Conservation (phyloP, 306 rosid species). For the Neltuma alba region DNA sequence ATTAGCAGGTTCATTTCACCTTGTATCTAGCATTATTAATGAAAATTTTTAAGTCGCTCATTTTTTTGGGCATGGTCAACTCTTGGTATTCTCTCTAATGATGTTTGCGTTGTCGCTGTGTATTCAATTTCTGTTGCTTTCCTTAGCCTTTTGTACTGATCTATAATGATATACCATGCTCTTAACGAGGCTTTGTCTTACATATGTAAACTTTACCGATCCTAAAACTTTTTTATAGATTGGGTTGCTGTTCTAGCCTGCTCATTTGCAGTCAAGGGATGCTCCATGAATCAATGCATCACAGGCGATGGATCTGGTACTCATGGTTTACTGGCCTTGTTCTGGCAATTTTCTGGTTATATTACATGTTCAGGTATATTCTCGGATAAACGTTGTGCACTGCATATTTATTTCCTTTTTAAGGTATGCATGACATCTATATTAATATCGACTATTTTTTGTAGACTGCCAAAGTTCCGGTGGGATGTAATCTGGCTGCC, state of each 20-base stretch:
- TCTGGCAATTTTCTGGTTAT: slow-evolving; percentile 81
- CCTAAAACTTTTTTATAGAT: slow-evolving; percentile 55
- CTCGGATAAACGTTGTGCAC: background rate
- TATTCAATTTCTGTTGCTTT: slow-evolving; percentile 18
- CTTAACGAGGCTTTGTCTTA: background rate
- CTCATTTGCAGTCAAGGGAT: slow-evolving; percentile 65
- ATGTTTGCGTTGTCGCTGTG: slow-evolving; percentile 15
- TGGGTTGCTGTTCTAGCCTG: slow-evolving; percentile 76
- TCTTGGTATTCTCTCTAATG: slow-evolving; percentile 4
- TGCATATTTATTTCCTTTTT: slow-evolving; percentile 27
- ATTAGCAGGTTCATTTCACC: slow-evolving; percentile 73
- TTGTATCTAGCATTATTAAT: slow-evolving; percentile 13
- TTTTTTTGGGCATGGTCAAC: slow-evolving; percentile 12
- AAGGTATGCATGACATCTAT: background rate
- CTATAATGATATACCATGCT: slow-evolving; percentile 8
- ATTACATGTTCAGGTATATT: slow-evolving; percentile 78
- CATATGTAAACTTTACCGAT: slow-evolving; percentile 4
- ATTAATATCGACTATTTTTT: background rate
- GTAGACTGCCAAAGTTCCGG: slow-evolving; percentile 76
- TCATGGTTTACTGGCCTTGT: slow-evolving; percentile 56
- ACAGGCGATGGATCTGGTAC: slow-evolving; percentile 70
- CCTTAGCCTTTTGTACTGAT: slow-evolving; percentile 5
- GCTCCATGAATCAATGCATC: slow-evolving; percentile 52
- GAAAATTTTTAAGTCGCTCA: background rate
- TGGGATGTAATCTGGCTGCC: slow-evolving; percentile 97